These are phyloP conservation scores for Leccinum fibrillosum DNA, from an alignment of 768 basidiomycete genomes.

Conservation along the genomic window DNA sequence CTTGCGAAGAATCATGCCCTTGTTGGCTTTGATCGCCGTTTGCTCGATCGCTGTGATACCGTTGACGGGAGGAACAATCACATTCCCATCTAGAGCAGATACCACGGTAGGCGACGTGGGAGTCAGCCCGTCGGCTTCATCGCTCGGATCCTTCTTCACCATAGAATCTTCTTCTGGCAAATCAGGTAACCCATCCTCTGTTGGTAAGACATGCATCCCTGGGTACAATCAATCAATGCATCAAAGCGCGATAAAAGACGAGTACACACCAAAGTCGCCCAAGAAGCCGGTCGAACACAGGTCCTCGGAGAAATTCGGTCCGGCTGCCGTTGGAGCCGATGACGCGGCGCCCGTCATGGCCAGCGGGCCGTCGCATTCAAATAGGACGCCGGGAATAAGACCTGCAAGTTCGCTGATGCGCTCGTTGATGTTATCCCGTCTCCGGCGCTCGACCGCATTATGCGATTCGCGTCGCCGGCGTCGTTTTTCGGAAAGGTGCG, in stretches of 20 bases:
- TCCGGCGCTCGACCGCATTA: slow-evolving; percentile 85
- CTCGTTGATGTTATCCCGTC: slow-evolving; percentile 94
- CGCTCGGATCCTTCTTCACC: slow-evolving; percentile 30
- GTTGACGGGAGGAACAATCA: slow-evolving; percentile 1
- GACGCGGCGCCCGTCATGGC: slow-evolving; percentile 14
- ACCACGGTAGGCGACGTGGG: slow-evolving; percentile 20
- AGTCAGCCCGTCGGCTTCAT: slow-evolving; percentile 25
- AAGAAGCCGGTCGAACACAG: slow-evolving; percentile 19
- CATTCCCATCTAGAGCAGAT: slow-evolving; percentile 6
- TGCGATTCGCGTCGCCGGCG: slow-evolving; percentile 80
- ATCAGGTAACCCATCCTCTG: slow-evolving; percentile 28
- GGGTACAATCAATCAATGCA: background rate
- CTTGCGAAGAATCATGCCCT: slow-evolving; percentile 90
- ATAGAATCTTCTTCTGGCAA: slow-evolving; percentile 26
- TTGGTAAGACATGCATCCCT: slow-evolving; percentile 26
- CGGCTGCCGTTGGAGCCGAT: slow-evolving; percentile 8
- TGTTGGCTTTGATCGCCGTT: slow-evolving; percentile 80
- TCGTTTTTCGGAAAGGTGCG: slow-evolving; percentile 74
- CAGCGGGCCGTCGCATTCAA: slow-evolving; percentile 50
- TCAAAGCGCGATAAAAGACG: too few relatives aligned
- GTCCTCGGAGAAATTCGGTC: slow-evolving; percentile 17
- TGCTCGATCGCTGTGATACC: slow-evolving; percentile 27
- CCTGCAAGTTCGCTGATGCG: slow-evolving; percentile 89
- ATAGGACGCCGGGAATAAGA: slow-evolving; percentile 82
- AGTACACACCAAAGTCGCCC: slow-evolving; percentile 21